Percentiles rank a stretch among this genome's conserved stretches.
Conservation (phyloP, 192 early-diverging fungal genomes). For the Coemansia sp. region DNA sequence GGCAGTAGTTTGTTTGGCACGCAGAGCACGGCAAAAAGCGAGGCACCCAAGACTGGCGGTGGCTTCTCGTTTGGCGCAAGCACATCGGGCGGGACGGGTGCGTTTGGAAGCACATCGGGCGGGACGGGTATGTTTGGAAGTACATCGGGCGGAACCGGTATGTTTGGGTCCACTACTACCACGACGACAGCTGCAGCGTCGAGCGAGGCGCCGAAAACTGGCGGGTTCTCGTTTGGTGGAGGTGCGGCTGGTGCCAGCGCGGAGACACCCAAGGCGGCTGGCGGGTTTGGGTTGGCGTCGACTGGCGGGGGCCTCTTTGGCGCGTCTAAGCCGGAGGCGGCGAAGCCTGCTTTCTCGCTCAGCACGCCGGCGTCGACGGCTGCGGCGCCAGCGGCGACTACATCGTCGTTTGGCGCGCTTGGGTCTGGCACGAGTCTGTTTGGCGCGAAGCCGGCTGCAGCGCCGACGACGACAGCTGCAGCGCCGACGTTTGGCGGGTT, state of each 20-base stretch:
- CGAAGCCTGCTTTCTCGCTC: neutral
- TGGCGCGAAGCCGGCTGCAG: conserved; percentile 13
- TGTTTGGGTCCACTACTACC: no score
- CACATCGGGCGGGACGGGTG: no score
- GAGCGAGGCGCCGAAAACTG: neutral
- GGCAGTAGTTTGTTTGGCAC: neutral
- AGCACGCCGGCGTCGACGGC: conserved; percentile 1
- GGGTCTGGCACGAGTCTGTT: neutral
- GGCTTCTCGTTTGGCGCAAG: no score
- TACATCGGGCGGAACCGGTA: no score
- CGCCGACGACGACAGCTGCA: conserved; percentile 14
- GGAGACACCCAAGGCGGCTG: conserved; percentile 3
- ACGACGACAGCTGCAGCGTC: neutral
- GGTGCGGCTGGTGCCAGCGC: neutral
- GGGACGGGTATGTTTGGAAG: no score
- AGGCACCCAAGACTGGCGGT: neutral
- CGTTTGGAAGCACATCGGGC: no score
- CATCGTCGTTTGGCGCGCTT: neutral
- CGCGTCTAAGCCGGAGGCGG: neutral
- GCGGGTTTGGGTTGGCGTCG: neutral
- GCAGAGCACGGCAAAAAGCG: no score
- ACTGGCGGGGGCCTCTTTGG: neutral
- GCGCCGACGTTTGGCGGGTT: conserved; percentile 14
- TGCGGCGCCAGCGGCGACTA: neutral
- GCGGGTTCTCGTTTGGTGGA: conserved; percentile 5